Evolutionary conservation across 257 asterid genomes (phyloP), one percentile per base, ranked within the genome.

Genomic region (Euphrasia confusa): DNA sequence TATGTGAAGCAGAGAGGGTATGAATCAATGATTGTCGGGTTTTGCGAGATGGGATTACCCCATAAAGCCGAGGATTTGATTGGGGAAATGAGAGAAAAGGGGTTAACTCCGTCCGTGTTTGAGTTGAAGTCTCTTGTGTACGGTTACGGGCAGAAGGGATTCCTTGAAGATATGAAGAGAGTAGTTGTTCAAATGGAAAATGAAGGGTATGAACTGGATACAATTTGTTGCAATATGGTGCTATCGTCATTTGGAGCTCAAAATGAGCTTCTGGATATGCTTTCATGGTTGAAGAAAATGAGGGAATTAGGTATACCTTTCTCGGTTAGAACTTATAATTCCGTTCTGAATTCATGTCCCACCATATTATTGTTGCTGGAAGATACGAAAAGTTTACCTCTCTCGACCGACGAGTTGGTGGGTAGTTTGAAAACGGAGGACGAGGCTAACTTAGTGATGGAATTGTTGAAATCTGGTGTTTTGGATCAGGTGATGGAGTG

Each of bases 201-300:
- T 1, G 82, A 74, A 64, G 97, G 95, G 50, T 73, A 79, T 74
- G 81, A 71, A 56, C 30, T 81, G 74, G 98, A 92, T 61, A 92
- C 90, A 2, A 81, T 92, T 58, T 74, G 83, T 74, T 83, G 76
- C 39, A 92, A 89, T 55, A 89, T 92, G 97, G 81, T 86, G 69
- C 84, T 92, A 54, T 77, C 95, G 4, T 83, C 95, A 10, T 75
- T 81, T 54, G 97, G 96, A 67, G 79, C 86, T 47, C 84, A 76
- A 58, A 65, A 60, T 10, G 74, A 84, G 77, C 80, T 83, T 30
- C 37, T 59, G 3, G 89, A 81, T 53, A 78, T 89, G 97, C 66
- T 59, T 7, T 61, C 60, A 1, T 84, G 95, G 95, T 75, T 92
- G 68, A 77, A 66, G 79, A 83, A 72, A 56, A 79, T 86, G 86